Evolutionary conservation across 2,329 filamentous ascomycete species (phyloP).

Genomic region (Aspergillus intermedius): DNA sequence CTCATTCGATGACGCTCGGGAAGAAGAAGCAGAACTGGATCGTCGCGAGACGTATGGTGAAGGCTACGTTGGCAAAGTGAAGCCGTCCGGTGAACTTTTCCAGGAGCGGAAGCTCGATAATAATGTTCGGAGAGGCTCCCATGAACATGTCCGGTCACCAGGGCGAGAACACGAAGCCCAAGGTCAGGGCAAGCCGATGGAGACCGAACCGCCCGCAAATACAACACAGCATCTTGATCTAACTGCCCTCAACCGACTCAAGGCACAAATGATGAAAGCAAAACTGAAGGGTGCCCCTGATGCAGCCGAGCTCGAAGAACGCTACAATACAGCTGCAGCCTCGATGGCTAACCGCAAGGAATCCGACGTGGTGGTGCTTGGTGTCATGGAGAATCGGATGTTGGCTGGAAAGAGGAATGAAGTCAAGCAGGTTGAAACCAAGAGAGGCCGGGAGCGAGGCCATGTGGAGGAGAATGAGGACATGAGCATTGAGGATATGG

Average conservation of each 20-base stretch:
- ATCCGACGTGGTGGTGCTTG: constrained; percentile 68
- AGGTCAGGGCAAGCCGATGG: constrained; percentile 53
- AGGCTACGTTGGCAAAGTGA: constrained; percentile 77
- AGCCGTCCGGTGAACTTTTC: constrained; percentile 80
- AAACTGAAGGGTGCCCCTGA: constrained; percentile 74
- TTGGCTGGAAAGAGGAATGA: constrained; percentile 70
- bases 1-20: constrained; percentile 85
- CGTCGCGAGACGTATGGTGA: constrained; percentile 74
- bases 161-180: constrained; percentile 30
- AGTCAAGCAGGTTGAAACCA: constrained; percentile 70
- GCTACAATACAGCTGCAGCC: constrained; percentile 72
- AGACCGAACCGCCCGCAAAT: constrained; percentile 46
- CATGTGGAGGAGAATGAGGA: constrained; percentile 86
- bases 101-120: constrained; percentile 64
- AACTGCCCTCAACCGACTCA: constrained; percentile 78
- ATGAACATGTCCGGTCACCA: constrained; percentile 24
- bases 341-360: constrained; percentile 53
- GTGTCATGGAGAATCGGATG: constrained; percentile 83
- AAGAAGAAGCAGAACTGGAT: constrained; percentile 88
- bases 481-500: constrained; percentile 96
- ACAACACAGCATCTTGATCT: constrained; percentile 58
- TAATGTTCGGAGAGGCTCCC: constrained; percentile 38
- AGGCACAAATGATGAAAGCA: constrained; percentile 93
- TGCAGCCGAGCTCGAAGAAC: constrained; percentile 67
- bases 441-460: constrained; percentile 76